Conservation (phyloP, 345 rosid genomes). For the Eucalyptus sideroxylon region DNA sequence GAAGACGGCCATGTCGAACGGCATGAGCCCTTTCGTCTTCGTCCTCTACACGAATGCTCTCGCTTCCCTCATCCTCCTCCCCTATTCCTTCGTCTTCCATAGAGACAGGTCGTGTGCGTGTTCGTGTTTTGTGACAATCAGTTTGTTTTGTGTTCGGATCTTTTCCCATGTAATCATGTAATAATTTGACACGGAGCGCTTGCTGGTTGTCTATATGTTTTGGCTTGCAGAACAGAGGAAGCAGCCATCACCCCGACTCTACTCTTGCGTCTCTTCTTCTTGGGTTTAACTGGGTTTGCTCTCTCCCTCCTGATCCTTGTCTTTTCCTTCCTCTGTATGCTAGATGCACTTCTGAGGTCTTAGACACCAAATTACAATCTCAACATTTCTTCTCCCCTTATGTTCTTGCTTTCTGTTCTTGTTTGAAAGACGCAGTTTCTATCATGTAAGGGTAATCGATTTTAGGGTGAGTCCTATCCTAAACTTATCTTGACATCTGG, state of each 20-base stretch:
- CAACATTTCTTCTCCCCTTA: neutral
- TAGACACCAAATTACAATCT: neutral
- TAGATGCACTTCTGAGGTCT: neutral
- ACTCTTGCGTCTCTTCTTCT: constrained; percentile 45
- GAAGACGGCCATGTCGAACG: constrained; percentile 42
- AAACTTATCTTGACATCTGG: too few relatives aligned
- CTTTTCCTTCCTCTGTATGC: too few relatives aligned
- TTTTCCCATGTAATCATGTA: neutral
- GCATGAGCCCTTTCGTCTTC: constrained; percentile 81
- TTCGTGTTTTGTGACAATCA: neutral
- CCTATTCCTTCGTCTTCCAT: constrained; percentile 51
- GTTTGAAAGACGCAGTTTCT: fast-evolving
- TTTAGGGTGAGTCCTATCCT: fast-evolving
- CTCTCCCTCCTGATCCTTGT: neutral
- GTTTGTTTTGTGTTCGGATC: neutral
- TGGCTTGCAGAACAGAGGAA: constrained; percentile 28
- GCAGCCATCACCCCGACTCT: constrained; percentile 33
- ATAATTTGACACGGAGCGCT: neutral
- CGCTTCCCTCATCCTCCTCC: constrained; percentile 47
- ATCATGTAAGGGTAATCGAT: neutral
- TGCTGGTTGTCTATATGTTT: neutral
- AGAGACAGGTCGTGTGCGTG: constrained; percentile 29
- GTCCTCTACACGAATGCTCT: constrained; percentile 54
- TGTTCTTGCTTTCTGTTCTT: neutral
- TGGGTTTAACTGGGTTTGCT: constrained; percentile 71